Conservation (phyloP, 2,329 filamentous ascomycete species). For the Periconia sp. region DNA sequence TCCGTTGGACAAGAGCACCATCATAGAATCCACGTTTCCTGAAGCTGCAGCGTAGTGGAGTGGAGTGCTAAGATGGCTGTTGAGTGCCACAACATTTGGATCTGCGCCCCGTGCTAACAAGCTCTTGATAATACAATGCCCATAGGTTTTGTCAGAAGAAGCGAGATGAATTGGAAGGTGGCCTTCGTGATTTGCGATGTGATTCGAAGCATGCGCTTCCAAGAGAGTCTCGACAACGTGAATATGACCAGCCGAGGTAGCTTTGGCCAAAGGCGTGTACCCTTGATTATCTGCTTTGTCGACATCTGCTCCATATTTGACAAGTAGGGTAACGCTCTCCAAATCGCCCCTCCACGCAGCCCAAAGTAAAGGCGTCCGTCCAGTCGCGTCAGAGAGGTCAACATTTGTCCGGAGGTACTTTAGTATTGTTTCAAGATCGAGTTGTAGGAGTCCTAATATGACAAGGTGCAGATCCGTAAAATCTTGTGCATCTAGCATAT, state of each 20-base stretch:
- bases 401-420: slow-evolving; percentile 7
- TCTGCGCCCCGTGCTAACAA: slow-evolving; percentile 2
- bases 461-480: slow-evolving; percentile 11
- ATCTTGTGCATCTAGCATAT: slow-evolving; percentile 9
- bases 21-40: slow-evolving; percentile 3
- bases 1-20: neutral
- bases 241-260: slow-evolving; percentile 9
- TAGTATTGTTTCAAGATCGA: slow-evolving; percentile 5
- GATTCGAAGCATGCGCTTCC: slow-evolving; percentile 1
- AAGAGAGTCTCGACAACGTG: slow-evolving; percentile 4
- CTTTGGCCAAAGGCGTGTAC: slow-evolving; percentile 10
- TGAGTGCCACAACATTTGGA: slow-evolving; percentile 3
- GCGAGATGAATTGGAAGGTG: slow-evolving; percentile 12
- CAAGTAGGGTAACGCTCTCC: slow-evolving; percentile 6
- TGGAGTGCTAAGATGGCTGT: slow-evolving; percentile 2
- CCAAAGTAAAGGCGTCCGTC: slow-evolving; percentile 13
- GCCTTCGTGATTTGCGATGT: neutral
- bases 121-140: slow-evolving; percentile 2
- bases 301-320: slow-evolving; percentile 7
- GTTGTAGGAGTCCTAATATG: neutral
- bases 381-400: slow-evolving; percentile 9
- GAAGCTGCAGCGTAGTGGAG: slow-evolving; percentile 10
- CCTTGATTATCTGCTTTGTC: slow-evolving; percentile 6
- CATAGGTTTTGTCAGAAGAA: slow-evolving; percentile 3
- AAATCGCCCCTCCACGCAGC: slow-evolving; percentile 14